Conservation (phyloP, 805 yeast species). For the Saccharomycopsis sp. region DNA sequence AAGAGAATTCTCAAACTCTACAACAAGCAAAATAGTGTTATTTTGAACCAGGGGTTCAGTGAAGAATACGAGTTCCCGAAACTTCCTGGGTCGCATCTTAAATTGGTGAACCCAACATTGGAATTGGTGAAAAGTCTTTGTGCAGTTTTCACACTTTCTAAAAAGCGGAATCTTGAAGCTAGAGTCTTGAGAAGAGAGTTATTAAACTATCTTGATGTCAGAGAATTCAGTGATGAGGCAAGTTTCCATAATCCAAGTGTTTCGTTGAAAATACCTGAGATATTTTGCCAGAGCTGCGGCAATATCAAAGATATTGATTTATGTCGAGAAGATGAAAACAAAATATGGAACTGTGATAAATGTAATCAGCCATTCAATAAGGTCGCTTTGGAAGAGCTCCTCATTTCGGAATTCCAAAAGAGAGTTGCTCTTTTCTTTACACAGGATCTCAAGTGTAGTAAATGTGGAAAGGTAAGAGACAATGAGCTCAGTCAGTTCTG, state of each 20-base stretch:
- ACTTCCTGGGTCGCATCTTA: slow-evolving; percentile 66
- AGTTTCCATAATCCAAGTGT: slow-evolving; percentile 70
- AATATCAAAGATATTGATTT: slow-evolving; percentile 71
- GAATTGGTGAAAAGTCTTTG: slow-evolving; percentile 73
- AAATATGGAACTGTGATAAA: slow-evolving; percentile 52
- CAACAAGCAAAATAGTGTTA: slow-evolving; percentile 66
- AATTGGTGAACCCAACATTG: slow-evolving; percentile 61
- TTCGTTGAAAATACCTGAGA: slow-evolving; percentile 55
- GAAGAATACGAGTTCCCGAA: slow-evolving; percentile 67
- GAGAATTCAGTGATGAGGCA: slow-evolving; percentile 78
- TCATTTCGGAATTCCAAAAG: slow-evolving; percentile 58
- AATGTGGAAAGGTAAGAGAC: slow-evolving; percentile 63
- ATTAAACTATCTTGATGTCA: slow-evolving; percentile 64
- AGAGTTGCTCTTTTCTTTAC: slow-evolving; percentile 52
- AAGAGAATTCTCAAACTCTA: slow-evolving; percentile 61
- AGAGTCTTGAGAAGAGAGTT: slow-evolving; percentile 70
- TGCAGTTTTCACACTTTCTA: slow-evolving; percentile 65
- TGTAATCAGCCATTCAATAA: slow-evolving; percentile 63
- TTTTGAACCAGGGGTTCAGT: slow-evolving; percentile 55
- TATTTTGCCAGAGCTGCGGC: slow-evolving; percentile 77
- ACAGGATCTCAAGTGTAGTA: slow-evolving; percentile 78
- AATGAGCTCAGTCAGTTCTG: slow-evolving; percentile 71
- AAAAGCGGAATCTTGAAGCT: slow-evolving; percentile 60
- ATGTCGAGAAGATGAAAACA: slow-evolving; percentile 55
- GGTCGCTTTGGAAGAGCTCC: slow-evolving; percentile 68